These are phyloP conservation scores for Carpinus viminea DNA, from an alignment of 306 rosid species.

Conservation along the genomic window DNA sequence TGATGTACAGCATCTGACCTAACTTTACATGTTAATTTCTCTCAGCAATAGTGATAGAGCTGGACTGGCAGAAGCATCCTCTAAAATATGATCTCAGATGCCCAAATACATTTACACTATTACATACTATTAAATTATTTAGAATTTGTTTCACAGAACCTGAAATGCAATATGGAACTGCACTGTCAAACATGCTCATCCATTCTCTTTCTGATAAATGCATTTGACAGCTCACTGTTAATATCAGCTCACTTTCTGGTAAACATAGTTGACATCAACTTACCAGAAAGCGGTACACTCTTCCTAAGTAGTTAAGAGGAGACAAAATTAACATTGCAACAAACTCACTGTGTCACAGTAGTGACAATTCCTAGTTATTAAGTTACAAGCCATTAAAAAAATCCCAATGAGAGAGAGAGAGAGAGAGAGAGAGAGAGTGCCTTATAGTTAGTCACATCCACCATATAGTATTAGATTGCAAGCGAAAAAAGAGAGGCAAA, in stretches of 20 bases:
- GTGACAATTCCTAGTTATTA: neutral
- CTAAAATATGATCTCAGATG: neutral
- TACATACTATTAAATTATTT: neutral
- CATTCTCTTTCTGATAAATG: no score
- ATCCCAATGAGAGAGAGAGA: no score
- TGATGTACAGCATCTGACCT: neutral
- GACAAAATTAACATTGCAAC: neutral
- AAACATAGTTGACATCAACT: no score
- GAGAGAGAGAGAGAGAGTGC: neutral
- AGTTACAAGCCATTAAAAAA: neutral
- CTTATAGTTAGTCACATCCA: neutral
- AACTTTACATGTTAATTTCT: neutral
- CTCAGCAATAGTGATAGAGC: neutral
- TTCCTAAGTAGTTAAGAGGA: neutral
- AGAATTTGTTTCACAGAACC: neutral
- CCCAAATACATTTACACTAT: neutral
- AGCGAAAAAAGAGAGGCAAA: neutral
- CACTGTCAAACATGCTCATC: neutral
- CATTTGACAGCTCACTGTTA: neutral
- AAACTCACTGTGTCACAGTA: neutral
- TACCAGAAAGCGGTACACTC: neutral
- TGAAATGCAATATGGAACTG: neutral
- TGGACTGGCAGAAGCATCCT: neutral
- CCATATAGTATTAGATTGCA: neutral
- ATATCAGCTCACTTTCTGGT: neutral